Evolutionary conservation across 129 eudicot species (phyloP).

Genomic region (Saposhnikovia divaricata): DNA sequence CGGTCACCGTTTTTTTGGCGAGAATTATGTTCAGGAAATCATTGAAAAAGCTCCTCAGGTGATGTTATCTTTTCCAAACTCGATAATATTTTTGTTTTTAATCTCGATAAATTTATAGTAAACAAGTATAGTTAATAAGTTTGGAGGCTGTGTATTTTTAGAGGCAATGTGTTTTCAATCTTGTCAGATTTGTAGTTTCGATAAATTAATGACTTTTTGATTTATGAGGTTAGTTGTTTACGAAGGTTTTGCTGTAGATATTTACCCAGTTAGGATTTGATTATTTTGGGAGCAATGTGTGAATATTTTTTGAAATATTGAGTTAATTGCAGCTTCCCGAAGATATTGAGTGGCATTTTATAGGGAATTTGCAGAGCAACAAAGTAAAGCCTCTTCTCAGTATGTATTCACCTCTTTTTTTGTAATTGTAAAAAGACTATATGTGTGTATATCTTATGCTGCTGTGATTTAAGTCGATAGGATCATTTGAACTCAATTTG

Average conservation of each 20-base stretch:
- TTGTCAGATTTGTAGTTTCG: background rate
- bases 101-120: too few relatives aligned
- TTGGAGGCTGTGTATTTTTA: background rate
- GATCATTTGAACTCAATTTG: background rate
- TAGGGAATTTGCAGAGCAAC: slow-evolving; percentile 95
- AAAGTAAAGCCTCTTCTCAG: slow-evolving; percentile 87
- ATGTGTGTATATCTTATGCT: background rate
- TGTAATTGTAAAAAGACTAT: background rate
- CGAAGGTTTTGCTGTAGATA: background rate
- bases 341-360: slow-evolving; percentile 94
- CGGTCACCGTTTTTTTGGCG: slow-evolving; percentile 90
- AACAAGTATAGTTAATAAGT: too few relatives aligned
- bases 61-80: too few relatives aligned
- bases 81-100: background rate
- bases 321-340: slow-evolving; percentile 69
- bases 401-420: slow-evolving; percentile 24
- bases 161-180: background rate
- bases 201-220: too few relatives aligned
- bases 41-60: slow-evolving; percentile 94
- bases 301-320: background rate
- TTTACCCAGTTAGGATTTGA: background rate
- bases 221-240: background rate
- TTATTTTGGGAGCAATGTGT: background rate
- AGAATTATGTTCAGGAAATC: slow-evolving; percentile 86
- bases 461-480: background rate